Evolutionary conservation across 2,329 filamentous ascomycete genomes (phyloP).

Genomic region (Eutypa lata): DNA sequence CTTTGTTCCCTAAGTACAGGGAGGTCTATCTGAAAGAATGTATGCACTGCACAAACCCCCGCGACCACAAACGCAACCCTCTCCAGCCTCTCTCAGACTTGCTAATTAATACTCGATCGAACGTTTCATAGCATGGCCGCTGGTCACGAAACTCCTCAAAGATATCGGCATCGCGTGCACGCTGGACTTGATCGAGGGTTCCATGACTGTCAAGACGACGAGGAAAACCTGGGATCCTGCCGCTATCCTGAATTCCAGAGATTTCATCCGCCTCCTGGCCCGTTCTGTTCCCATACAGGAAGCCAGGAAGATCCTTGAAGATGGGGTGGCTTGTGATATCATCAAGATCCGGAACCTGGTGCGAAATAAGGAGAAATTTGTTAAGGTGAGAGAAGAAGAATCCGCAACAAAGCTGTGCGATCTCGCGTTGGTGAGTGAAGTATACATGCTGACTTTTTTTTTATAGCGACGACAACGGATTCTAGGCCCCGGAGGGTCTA

Average conservation of each 20-base stretch:
- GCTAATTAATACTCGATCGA: too few relatives aligned
- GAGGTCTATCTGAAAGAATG: conserved; percentile 84
- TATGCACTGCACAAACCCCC: conserved; percentile 34
- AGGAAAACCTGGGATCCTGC: conserved; percentile 85
- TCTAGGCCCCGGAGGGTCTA: conserved; percentile 85
- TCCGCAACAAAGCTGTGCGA: not conserved
- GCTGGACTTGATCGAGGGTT: conserved; percentile 90
- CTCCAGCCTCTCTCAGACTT: not conserved
- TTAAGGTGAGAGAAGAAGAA: conserved; percentile 59
- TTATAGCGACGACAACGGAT: conserved; percentile 74
- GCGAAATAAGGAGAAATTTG: conserved; percentile 90
- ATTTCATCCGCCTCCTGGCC: conserved; percentile 89
- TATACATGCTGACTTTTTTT: not conserved
- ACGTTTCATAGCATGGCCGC: conserved; percentile 61
- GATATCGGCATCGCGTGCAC: conserved; percentile 87
- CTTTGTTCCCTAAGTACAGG: conserved; percentile 92
- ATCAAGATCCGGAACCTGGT: conserved; percentile 93
- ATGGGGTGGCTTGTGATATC: conserved; percentile 87
- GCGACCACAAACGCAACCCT: not conserved
- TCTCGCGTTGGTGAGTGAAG: not conserved
- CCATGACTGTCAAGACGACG: conserved; percentile 95
- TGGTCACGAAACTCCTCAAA: conserved; percentile 82
- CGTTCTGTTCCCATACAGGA: conserved; percentile 90
- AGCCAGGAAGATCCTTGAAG: conserved; percentile 90
- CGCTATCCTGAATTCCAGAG: conserved; percentile 87